phyloP scores from a whole-genome alignment of 805 yeast species.

The Metschnikowia drakensbergensis region DNA sequence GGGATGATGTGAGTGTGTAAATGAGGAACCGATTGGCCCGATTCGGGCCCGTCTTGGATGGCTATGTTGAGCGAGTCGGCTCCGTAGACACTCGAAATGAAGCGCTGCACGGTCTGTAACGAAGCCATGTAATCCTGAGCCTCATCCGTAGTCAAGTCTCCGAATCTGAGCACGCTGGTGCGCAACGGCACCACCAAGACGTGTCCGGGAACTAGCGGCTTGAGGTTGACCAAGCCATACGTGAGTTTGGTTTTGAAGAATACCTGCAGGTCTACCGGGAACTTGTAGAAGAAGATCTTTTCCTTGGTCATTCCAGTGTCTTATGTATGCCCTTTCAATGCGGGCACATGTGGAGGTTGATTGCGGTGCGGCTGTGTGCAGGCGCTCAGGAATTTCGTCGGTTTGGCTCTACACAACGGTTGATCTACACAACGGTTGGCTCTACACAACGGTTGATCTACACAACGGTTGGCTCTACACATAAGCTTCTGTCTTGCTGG shows the following conservation, averaged over 20 bases:
- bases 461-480: too few relatives aligned
- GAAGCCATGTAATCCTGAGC: conserved; percentile 72
- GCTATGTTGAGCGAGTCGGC: conserved; percentile 88
- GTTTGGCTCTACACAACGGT: too few relatives aligned
- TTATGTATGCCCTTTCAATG: too few relatives aligned
- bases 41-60: conserved; percentile 93
- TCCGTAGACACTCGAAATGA: conserved; percentile 61
- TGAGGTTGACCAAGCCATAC: conserved; percentile 84
- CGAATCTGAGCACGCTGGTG: conserved; percentile 52
- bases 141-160: conserved; percentile 71
- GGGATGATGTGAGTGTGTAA: conserved; percentile 94
- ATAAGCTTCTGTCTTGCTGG: background rate
- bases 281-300: conserved; percentile 47
- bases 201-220: conserved; percentile 94
- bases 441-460: too few relatives aligned
- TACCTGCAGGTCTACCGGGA: conserved; percentile 55
- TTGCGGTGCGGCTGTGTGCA: background rate
- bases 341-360: too few relatives aligned
- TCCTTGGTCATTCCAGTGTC: conserved; percentile 7
- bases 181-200: conserved; percentile 80
- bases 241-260: conserved; percentile 58
- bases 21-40: conserved; percentile 96
- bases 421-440: too few relatives aligned
- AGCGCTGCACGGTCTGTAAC: conserved; percentile 63
- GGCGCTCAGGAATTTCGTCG: too few relatives aligned